phyloP scores from a whole-genome alignment of 2,329 filamentous ascomycete genomes.

The Botryotinia convoluta region DNA sequence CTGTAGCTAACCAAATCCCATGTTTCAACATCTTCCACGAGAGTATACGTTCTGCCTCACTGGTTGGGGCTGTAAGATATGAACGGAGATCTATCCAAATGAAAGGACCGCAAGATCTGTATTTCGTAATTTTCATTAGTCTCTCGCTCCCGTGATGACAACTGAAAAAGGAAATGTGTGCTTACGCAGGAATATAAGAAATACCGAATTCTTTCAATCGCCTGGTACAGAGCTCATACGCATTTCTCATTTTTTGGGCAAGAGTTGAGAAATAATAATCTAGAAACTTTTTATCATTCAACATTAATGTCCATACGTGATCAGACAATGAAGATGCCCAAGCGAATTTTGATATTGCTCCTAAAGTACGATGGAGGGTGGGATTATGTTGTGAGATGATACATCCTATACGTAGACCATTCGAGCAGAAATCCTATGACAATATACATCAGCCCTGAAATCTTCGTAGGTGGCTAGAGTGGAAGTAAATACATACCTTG shows the following conservation, averaged over 20 bases:
- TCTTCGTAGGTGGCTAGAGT: fast-evolving
- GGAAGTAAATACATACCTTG: conserved; percentile 19
- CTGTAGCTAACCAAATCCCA: conserved; percentile 25
- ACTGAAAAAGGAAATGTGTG: no score
- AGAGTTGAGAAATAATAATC: conserved; percentile 19
- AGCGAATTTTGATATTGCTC: conserved; percentile 22
- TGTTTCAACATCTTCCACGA: conserved; percentile 22
- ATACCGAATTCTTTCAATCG: conserved; percentile 16
- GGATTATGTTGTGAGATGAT: conserved; percentile 23
- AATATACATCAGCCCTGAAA: not conserved
- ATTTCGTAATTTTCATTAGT: not conserved
- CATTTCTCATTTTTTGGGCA: conserved; percentile 6
- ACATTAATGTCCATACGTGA: conserved; percentile 21
- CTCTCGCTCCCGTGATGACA: not conserved
- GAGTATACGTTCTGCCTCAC: conserved; percentile 20
- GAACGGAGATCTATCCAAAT: conserved; percentile 23
- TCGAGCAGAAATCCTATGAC: conserved; percentile 44
- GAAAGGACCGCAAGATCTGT: conserved; percentile 23
- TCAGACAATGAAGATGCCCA: conserved; percentile 24
- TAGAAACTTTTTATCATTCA: conserved; percentile 21
- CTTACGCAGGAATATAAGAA: conserved; percentile 19
- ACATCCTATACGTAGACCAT: conserved; percentile 44
- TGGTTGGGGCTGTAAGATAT: conserved; percentile 12
- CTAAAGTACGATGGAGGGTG: conserved; percentile 13
- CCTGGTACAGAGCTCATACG: conserved; percentile 20